These are phyloP conservation scores for Amyloporia xantha DNA, from an alignment of 768 basidiomycete species.

Conservation along the genomic window DNA sequence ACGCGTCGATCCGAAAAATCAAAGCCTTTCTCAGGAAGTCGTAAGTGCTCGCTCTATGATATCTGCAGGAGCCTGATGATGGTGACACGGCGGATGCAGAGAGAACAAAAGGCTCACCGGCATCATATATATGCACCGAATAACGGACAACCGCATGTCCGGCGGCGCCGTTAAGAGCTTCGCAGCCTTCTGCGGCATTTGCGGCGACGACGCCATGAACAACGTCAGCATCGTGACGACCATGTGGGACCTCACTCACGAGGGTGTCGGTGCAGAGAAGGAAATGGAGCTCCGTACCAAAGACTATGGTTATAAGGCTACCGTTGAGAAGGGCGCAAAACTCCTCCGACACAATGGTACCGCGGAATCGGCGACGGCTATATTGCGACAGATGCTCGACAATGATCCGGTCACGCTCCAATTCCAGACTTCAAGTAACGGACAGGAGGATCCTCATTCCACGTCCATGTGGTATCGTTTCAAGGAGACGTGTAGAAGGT, in stretches of 20 bases:
- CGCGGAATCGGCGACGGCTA: constrained; percentile 8
- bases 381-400: constrained; percentile 7
- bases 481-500: too few relatives aligned
- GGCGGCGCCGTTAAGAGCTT: constrained; percentile 26
- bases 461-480: too few relatives aligned
- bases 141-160: constrained; percentile 28
- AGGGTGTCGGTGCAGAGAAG: background rate
- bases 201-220: constrained; percentile 23
- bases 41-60: background rate
- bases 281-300: constrained; percentile 9
- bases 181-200: constrained; percentile 27
- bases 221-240: constrained; percentile 32
- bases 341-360: constrained; percentile 7
- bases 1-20: constrained; percentile 22
- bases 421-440: too few relatives aligned
- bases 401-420: constrained; percentile 6
- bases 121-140: constrained; percentile 30
- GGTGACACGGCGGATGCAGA: constrained; percentile 5
- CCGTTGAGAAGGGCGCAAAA: constrained; percentile 6
- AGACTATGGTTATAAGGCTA: constrained; percentile 1
- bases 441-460: too few relatives aligned
- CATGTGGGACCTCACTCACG: constrained; percentile 28
- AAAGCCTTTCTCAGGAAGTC: background rate
- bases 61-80: background rate
- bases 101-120: constrained; percentile 20